Percentiles rank a stretch among this genome's conserved stretches.
phyloP scores from a whole-genome alignment of 2,329 filamentous ascomycete species.

The Apiospora pterosperma region DNA sequence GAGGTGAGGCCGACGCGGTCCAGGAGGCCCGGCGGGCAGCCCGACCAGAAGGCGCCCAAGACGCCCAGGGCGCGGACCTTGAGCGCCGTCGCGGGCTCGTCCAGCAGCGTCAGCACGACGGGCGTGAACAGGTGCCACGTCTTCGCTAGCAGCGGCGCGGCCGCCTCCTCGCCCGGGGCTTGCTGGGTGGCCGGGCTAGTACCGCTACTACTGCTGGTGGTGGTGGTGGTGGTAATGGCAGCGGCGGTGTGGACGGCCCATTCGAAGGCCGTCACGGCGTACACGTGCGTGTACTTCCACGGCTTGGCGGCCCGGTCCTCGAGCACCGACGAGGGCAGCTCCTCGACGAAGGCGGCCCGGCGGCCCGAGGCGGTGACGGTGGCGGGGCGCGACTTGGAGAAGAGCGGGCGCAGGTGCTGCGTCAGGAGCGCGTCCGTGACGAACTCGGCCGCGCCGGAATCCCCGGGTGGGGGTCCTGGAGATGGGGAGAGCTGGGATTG shows the following conservation, averaged over 20 bases:
- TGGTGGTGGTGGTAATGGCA: not conserved
- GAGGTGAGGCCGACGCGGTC: slow-evolving; percentile 60
- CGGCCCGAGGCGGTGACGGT: slow-evolving; percentile 56
- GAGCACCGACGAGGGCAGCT: slow-evolving; percentile 32
- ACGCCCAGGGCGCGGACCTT: slow-evolving; percentile 55
- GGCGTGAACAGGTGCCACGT: slow-evolving; percentile 70
- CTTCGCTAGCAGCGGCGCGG: slow-evolving; percentile 36
- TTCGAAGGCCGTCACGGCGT: slow-evolving; percentile 52
- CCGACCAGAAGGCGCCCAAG: slow-evolving; percentile 51
- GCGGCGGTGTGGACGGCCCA: slow-evolving; percentile 49
- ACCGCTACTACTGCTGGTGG: not conserved
- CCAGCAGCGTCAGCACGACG: slow-evolving; percentile 64
- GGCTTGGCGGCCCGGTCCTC: slow-evolving; percentile 43
- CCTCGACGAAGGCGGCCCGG: slow-evolving; percentile 43
- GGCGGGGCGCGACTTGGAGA: slow-evolving; percentile 52
- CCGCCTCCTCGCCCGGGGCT: not conserved
- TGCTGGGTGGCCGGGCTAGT: no score
- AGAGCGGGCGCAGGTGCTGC: slow-evolving; percentile 63
- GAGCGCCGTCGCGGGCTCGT: slow-evolving; percentile 54
- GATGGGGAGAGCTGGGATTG: slow-evolving; percentile 5
- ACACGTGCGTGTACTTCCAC: slow-evolving; percentile 56
- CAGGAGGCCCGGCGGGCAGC: slow-evolving; percentile 51
- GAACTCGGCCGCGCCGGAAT: slow-evolving; percentile 25
- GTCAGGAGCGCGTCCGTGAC: slow-evolving; percentile 57
- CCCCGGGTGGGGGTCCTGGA: not conserved